These are phyloP conservation scores for Puccinia coronata DNA, from an alignment of 1,284 basidiomycete species.

Conservation along the genomic window DNA sequence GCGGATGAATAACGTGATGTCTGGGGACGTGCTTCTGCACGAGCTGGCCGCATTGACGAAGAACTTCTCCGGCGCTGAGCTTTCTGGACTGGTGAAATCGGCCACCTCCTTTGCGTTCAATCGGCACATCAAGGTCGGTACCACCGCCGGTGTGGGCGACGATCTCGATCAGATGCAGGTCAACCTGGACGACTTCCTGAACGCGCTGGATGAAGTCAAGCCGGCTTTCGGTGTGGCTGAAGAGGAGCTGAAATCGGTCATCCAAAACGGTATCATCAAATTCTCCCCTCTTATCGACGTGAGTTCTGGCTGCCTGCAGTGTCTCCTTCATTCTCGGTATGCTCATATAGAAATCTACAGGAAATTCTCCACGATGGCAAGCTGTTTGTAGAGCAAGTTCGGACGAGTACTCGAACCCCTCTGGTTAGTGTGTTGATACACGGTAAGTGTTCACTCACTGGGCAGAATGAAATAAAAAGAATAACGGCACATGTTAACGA, in stretches of 20 bases:
- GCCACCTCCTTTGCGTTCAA: slow-evolving; percentile 98
- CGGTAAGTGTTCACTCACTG: slow-evolving; percentile 60
- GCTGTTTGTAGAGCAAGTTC: slow-evolving; percentile 92
- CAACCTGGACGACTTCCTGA: slow-evolving; percentile 81
- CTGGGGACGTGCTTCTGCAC: slow-evolving; percentile 75
- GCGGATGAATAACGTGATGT: slow-evolving; percentile 89
- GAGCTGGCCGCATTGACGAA: slow-evolving; percentile 86
- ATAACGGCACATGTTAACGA: too few species aligned
- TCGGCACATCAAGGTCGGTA: slow-evolving; percentile 95
- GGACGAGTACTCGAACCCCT: slow-evolving; percentile 83
- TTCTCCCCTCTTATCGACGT: slow-evolving; percentile 75
- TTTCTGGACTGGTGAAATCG: slow-evolving; percentile 93
- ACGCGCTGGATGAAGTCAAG: slow-evolving; percentile 90
- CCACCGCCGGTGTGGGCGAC: slow-evolving; percentile 91
- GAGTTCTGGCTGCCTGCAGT: slow-evolving; percentile 55
- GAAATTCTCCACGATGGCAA: slow-evolving; percentile 85
- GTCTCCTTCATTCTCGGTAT: neutral
- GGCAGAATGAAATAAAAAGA: too few species aligned
- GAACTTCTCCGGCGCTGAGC: slow-evolving; percentile 98
- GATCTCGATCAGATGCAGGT: slow-evolving; percentile 93
- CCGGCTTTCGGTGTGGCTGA: slow-evolving; percentile 97
- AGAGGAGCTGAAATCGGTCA: slow-evolving; percentile 89
- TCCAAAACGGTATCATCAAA: slow-evolving; percentile 96
- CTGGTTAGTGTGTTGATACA: slow-evolving; percentile 88
- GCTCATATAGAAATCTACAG: slow-evolving; percentile 60